Evolutionary conservation across 2,329 filamentous ascomycete species (phyloP).

Genomic region (Pestalotiopsis sp.): DNA sequence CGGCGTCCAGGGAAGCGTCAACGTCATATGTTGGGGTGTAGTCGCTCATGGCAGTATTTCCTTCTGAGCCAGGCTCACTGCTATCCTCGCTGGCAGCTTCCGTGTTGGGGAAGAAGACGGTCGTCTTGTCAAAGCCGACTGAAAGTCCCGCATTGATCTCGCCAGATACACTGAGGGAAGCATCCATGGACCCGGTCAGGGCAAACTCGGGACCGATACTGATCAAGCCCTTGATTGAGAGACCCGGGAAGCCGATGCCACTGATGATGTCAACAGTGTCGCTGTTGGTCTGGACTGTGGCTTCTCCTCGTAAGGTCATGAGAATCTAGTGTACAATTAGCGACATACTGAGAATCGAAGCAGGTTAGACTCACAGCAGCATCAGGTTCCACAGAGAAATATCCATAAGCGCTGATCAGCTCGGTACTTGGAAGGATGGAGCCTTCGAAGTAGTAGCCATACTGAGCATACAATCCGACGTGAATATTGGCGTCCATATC

Average conservation of each 20-base stretch:
- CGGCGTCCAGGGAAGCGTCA: not conserved
- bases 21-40: not conserved
- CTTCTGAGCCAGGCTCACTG: not conserved
- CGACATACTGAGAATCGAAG: not conserved
- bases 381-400: not conserved
- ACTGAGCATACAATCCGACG: not conserved
- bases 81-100: not conserved
- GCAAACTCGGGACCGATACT: not conserved
- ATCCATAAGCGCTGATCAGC: slow-evolving; percentile 2
- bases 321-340: not conserved
- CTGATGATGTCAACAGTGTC: not conserved
- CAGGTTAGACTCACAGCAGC: not conserved
- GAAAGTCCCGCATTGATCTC: slow-evolving; percentile 3
- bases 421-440: not conserved
- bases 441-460: not conserved
- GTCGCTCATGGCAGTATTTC: not conserved
- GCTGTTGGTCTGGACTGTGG: not conserved
- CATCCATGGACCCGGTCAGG: slow-evolving; percentile 4
- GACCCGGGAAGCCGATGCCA: not conserved
- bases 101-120: slow-evolving; percentile 1
- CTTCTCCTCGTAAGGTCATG: not conserved
- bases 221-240: not conserved
- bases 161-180: not conserved
- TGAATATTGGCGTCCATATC: slow-evolving; percentile 1
- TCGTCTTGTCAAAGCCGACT: not conserved